phyloP scores from a whole-genome alignment of 2,329 filamentous ascomycete species.

The Penicillium verrucosum region DNA sequence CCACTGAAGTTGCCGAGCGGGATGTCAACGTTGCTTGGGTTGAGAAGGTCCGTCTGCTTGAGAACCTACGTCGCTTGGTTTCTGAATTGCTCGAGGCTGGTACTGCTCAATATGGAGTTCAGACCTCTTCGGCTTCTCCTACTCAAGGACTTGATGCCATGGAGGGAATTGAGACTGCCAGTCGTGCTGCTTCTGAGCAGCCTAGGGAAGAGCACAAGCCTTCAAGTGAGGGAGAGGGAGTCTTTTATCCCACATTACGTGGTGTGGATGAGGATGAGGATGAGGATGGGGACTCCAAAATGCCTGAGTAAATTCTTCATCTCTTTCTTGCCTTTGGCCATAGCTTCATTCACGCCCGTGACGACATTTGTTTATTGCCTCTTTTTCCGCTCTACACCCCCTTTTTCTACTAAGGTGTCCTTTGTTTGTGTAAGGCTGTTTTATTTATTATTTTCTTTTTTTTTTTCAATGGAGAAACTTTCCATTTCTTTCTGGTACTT shows the following conservation, averaged over 20 bases:
- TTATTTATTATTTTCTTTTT: not conserved
- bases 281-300: slow-evolving; percentile 38
- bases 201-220: slow-evolving; percentile 27
- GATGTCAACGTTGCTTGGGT: slow-evolving; percentile 56
- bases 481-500: slow-evolving; percentile 9
- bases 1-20: slow-evolving; percentile 40
- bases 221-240: slow-evolving; percentile 23
- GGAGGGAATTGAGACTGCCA: slow-evolving; percentile 35
- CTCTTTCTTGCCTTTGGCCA: not conserved
- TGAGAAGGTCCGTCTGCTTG: slow-evolving; percentile 62
- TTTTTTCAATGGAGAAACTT: not conserved
- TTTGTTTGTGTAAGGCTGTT: not conserved
- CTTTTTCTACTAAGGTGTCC: not conserved
- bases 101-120: slow-evolving; percentile 24
- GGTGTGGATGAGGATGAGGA: slow-evolving; percentile 36
- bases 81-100: slow-evolving; percentile 53
- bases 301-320: slow-evolving; percentile 25
- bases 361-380: slow-evolving; percentile 15
- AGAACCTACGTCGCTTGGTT: slow-evolving; percentile 57
- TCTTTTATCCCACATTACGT: slow-evolving; percentile 35
- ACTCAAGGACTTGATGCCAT: slow-evolving; percentile 22
- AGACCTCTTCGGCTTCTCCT: slow-evolving; percentile 15
- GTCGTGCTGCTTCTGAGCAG: slow-evolving; percentile 46
- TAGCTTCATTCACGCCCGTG: slow-evolving; percentile 18
- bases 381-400: slow-evolving; percentile 3